A percentile compares a stretch with the other conserved stretches of the same genome.
phyloP scores from a whole-genome alignment of 345 rosid species.

The Crucihimalaya himalaica region DNA sequence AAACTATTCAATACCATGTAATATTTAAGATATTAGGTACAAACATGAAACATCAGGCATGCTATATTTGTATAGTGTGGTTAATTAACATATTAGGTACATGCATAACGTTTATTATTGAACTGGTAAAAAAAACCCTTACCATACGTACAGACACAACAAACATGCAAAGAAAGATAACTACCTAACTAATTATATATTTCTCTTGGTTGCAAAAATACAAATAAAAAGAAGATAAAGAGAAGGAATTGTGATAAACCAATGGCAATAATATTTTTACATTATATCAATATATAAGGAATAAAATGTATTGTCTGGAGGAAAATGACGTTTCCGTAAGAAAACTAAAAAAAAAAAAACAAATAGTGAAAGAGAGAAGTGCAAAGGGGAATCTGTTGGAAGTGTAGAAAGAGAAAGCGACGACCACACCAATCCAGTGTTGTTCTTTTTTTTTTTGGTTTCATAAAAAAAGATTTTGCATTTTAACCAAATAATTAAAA shows the following conservation, averaged over 20 bases:
- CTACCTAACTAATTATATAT: not conserved
- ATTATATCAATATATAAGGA: not conserved
- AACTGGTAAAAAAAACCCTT: not conserved
- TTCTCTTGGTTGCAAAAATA: not conserved
- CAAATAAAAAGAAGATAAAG: not conserved
- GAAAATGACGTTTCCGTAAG: slow-evolving; percentile 28
- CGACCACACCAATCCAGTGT: slow-evolving; percentile 31
- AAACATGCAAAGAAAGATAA: slow-evolving; percentile 19
- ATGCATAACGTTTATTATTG: slow-evolving; percentile 4
- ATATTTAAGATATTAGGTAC: slow-evolving; percentile 15
- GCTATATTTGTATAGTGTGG: slow-evolving; percentile 5
- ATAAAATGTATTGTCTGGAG: slow-evolving; percentile 30
- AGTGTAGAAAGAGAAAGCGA: slow-evolving; percentile 36
- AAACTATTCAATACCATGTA: slow-evolving; percentile 6
- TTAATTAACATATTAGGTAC: slow-evolving; percentile 13
- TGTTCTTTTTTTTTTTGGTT: not conserved
- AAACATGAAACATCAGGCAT: slow-evolving; percentile 12
- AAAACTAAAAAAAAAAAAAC: not conserved
- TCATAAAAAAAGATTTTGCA: not conserved
- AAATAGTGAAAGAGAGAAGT: slow-evolving; percentile 29
- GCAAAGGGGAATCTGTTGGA: slow-evolving; percentile 35
- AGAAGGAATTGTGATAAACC: slow-evolving; percentile 17
- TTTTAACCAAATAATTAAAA: not conserved
- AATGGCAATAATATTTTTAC: not conserved
- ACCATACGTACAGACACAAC: slow-evolving; percentile 3